Percentiles rank a stretch among this genome's conserved stretches.
phyloP scores from a whole-genome alignment of 176 grass and related monocot species.

The Coix lacrymajobi region DNA sequence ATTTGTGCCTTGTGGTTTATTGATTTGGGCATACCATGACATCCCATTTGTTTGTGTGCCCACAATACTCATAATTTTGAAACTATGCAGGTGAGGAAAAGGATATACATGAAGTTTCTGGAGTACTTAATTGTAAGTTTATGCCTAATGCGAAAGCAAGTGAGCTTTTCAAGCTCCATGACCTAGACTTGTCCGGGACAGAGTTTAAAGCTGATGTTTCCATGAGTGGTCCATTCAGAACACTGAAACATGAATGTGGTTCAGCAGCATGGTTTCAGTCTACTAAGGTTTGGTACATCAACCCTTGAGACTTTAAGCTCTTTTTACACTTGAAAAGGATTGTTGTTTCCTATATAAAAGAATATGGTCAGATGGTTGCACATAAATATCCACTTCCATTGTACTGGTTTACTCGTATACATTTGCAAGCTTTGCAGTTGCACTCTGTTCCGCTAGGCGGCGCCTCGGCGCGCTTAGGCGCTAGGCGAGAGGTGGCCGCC shows the following conservation, averaged over 20 bases:
- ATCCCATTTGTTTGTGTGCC: not conserved
- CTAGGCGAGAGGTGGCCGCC: no score
- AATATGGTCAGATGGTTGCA: not conserved
- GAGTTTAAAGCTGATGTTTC: conserved; percentile 29
- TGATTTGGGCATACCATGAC: not conserved
- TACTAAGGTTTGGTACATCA: conserved; percentile 36
- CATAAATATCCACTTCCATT: conserved; percentile 2
- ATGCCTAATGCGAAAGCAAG: conserved; percentile 27
- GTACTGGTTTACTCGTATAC: not conserved
- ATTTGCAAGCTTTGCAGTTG: not conserved
- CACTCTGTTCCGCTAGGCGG: no score
- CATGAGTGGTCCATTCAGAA: conserved; percentile 31
- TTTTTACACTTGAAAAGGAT: conserved; percentile 15
- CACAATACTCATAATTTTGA: conserved; percentile 6
- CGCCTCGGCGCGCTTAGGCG: no score
- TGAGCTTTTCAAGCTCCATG: conserved; percentile 19
- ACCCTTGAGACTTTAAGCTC: not conserved
- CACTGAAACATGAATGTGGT: conserved; percentile 38
- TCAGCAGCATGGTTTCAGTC: conserved; percentile 42
- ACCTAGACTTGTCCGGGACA: conserved; percentile 25
- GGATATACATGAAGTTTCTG: conserved; percentile 15
- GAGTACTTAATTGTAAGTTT: conserved; percentile 20
- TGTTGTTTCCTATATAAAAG: conserved; percentile 1
- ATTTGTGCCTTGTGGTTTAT: conserved; percentile 14
- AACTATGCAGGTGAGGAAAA: conserved; percentile 32